Conservation (phyloP, 225 moss, liverwort and hornwort genomes). For the Neckera pumila region DNA sequence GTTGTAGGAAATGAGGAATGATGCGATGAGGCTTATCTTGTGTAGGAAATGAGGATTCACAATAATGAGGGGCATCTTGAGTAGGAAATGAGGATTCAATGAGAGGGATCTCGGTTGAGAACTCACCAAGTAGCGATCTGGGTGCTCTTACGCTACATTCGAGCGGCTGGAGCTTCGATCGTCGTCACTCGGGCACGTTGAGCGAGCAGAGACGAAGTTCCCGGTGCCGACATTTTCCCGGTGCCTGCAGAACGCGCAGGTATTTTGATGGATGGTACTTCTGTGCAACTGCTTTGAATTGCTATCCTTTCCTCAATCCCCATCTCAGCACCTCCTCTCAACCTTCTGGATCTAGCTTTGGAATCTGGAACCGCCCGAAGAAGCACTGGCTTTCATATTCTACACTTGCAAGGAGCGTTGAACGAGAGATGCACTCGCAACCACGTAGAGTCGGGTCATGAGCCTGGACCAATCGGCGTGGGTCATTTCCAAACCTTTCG, state of each 20-base stretch:
- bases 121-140: background rate
- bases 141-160: background rate
- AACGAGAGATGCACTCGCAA: background rate
- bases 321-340: background rate
- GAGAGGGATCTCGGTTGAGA: background rate
- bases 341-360: background rate
- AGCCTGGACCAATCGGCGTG: background rate
- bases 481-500: background rate
- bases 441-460: background rate
- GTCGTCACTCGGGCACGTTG: background rate
- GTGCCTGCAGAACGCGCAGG: background rate
- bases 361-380: background rate
- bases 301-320: background rate
- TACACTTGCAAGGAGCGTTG: background rate
- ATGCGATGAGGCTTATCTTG: background rate
- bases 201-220: background rate
- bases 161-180: background rate
- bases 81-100: background rate
- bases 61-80: background rate
- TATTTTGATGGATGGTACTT: background rate
- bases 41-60: background rate
- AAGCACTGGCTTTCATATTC: background rate
- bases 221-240: background rate
- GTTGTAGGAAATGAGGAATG: background rate
- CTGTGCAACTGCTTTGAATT: background rate